Base-by-base conservation (phyloP, 192 early-diverging fungal genomes). In the Funneliformis geosporum region DNA sequence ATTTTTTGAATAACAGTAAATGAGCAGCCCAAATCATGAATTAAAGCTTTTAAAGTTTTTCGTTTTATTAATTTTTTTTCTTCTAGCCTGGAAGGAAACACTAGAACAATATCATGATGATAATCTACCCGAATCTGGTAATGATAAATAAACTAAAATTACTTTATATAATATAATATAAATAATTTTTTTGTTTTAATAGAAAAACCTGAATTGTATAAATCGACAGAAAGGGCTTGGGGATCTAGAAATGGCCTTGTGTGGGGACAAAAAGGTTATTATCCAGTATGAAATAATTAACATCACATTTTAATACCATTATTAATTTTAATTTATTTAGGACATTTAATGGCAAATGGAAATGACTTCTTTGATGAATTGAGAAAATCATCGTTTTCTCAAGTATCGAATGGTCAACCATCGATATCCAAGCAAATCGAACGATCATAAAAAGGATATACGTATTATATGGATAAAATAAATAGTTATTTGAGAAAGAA, bases 281-380 rank as follows among this genome's bases (percentile, higher is more conserved):
- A n/a, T 43, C 8, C 1, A 9, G 12, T 21, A n/a, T 8, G 16
- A 42, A 21, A 39, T 38, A 21, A 3, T 42, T 42, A n/a, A 10
- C 5, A 0, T 10, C 27, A n/a, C n/a, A 43, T n/a, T 7, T 40
- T 39, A 6, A 8, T 39, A 21, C 3, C 4, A 27, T 27, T 23
- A 11, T 21, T 71, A 40, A 16, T 40, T 18, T 67, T 38, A 40
- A 40, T 68, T 40, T 8, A 8, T 27, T 12, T 25, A 79, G 66
- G n/a, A 40, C 47, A 79, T 60, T 44, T 78, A 50, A 79, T 79
- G 77, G 77, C 77, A 25, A 79, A 70, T 60, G 77, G 77, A 8
- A 68, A 79, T 11, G 77, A 79, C 60, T 79, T 79, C 55, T 70
- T 79, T 59, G 69, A 46, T 39, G 77, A 79, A 70, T 60, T 79